Base-by-base conservation (phyloP, 495 filamentous ascomycete genomes). In the Aspergillus affinis region DNA sequence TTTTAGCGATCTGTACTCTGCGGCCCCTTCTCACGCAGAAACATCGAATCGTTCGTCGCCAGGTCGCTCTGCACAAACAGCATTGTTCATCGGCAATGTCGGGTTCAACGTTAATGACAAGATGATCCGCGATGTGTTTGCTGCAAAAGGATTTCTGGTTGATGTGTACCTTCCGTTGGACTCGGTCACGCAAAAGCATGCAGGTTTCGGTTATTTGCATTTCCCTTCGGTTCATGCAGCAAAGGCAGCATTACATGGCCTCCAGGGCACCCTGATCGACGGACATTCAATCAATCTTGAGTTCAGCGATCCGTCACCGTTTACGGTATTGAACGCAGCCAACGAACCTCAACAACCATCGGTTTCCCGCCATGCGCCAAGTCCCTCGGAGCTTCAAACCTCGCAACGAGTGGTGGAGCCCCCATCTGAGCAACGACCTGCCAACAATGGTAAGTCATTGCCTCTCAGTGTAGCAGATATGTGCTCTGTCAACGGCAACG, bases 61-160 rank as follows among this genome's bases (percentile, higher is more conserved):
- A 1, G 27, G 6, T 36, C 17, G 86, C 26, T 72, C 81, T 63
- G 85, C 79, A 64, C 85, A 89, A 62, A 86, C 90, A 56, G 91
- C 92, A 23, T 79, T 99, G 46, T 99, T 96, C 68, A 86, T 97
- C 58, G 94, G 93, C 60, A 99, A 99, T 74, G 77, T 99, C 29
- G 84, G 88, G 17, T 99, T 92, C 72, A 86, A 89, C 41, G 89
- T 86, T 58, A 87, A 86, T 57, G 87, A 93, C 74, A 83, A 87
- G 21, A 79, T 81, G 59, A 78, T 99, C 49, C 78, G 79, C 54
- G 85, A 88, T 57, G 87, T 88, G 69, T 98, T 98, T 74, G 83
- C 84, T 66, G 82, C 86, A 48, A 86, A 88, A 68, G 85, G 84
- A 23, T 80, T 81, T 58, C 84, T 95, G 71, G 81, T 86, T 60